Percentiles rank a stretch among this genome's conserved stretches.
These are phyloP conservation scores for Domatiomyces catenatus DNA, from an alignment of 2,329 filamentous ascomycete genomes.

Conservation along the genomic window DNA sequence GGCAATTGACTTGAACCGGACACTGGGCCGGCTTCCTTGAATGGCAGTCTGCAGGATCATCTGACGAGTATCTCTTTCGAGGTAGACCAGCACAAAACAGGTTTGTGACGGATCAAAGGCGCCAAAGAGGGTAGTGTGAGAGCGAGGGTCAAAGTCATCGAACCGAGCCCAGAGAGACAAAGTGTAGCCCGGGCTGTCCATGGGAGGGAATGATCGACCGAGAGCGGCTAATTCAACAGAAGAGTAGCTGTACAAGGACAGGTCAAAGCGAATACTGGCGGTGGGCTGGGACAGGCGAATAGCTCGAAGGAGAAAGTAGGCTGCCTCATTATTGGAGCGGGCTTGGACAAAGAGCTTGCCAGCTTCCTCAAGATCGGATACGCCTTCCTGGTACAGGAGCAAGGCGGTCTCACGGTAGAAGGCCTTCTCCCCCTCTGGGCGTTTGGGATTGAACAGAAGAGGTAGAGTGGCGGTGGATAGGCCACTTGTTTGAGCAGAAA, in stretches of 20 bases:
- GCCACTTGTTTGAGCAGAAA: slow-evolving; percentile 56
- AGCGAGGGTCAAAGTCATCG: slow-evolving; percentile 66
- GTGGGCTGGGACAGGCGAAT: slow-evolving; percentile 61
- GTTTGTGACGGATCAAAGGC: slow-evolving; percentile 84
- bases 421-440: slow-evolving; percentile 41
- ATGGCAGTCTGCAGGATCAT: slow-evolving; percentile 95
- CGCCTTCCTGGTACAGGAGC: slow-evolving; percentile 55
- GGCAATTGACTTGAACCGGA: slow-evolving; percentile 71
- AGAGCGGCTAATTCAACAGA: slow-evolving; percentile 83
- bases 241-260: slow-evolving; percentile 73
- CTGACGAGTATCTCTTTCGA: slow-evolving; percentile 84
- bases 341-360: slow-evolving; percentile 55
- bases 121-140: slow-evolving; percentile 90
- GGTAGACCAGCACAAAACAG: slow-evolving; percentile 83
- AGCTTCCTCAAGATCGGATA: slow-evolving; percentile 68
- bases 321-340: slow-evolving; percentile 34
- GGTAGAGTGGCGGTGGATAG: slow-evolving; percentile 52
- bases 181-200: slow-evolving; percentile 67
- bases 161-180: slow-evolving; percentile 80
- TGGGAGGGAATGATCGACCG: slow-evolving; percentile 69
- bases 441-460: slow-evolving; percentile 42
- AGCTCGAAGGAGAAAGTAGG: slow-evolving; percentile 59
- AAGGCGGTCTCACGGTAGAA: slow-evolving; percentile 53
- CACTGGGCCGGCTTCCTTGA: slow-evolving; percentile 68
- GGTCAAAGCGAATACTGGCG: slow-evolving; percentile 82